phyloP scores from a whole-genome alignment of 345 rosid species.

The Brassica cretica region DNA sequence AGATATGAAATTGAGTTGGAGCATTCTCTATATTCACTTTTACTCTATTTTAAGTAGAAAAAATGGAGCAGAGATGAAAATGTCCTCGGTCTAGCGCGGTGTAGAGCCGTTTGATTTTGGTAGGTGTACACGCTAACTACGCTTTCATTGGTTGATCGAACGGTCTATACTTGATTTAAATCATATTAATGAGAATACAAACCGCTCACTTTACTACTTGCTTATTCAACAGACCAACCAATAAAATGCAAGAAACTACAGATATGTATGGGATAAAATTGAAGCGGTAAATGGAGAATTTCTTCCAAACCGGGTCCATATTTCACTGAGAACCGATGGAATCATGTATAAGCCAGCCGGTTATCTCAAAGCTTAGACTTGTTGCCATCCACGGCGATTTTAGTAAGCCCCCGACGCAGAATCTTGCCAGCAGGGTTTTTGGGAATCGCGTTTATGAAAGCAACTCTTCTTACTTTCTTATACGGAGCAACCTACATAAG shows the following conservation, averaged over 20 bases:
- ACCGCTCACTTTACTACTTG: not conserved
- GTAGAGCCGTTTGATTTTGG: not conserved
- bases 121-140: not conserved
- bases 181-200: not conserved
- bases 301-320: not conserved
- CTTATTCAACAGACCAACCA: not conserved
- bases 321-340: not conserved
- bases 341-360: constrained; percentile 5
- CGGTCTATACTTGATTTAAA: not conserved
- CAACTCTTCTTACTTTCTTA: constrained; percentile 79
- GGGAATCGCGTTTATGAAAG: constrained; percentile 70
- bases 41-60: no score
- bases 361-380: constrained; percentile 42
- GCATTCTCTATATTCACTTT: no score
- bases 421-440: constrained; percentile 81
- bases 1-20: no score
- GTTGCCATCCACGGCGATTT: constrained; percentile 41
- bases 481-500: constrained; percentile 78
- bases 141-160: constrained; percentile 3
- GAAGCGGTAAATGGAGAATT: not conserved
- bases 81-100: not conserved
- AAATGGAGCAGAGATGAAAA: no score
- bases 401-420: constrained; percentile 67
- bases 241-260: not conserved
- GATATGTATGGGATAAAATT: not conserved